These are phyloP conservation scores for Corylus avellana DNA, from an alignment of 306 rosid species.

Conservation along the genomic window DNA sequence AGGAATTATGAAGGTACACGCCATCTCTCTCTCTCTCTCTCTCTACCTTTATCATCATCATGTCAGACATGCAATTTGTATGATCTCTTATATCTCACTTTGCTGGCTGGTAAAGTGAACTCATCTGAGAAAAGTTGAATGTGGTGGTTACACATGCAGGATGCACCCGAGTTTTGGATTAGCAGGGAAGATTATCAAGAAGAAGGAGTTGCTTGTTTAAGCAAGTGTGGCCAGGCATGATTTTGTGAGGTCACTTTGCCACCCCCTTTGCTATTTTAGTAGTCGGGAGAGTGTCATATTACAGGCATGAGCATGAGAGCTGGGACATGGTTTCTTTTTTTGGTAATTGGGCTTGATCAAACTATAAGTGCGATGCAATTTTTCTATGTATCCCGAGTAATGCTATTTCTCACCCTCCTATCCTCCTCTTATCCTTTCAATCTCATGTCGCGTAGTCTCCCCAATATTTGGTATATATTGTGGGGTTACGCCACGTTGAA, in stretches of 20 bases:
- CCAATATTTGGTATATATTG: no score
- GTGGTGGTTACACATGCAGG: slow-evolving; percentile 57
- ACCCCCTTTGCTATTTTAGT: slow-evolving; percentile 14
- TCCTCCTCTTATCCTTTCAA: no score
- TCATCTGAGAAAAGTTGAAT: slow-evolving; percentile 33
- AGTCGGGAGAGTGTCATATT: slow-evolving; percentile 1
- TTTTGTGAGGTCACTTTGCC: slow-evolving; percentile 37
- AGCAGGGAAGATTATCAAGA: slow-evolving; percentile 96
- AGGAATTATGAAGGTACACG: slow-evolving; percentile 90
- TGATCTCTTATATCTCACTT: not conserved
- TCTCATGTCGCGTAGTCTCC: no score
- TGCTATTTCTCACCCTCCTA: no score
- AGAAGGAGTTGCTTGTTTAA: slow-evolving; percentile 88
- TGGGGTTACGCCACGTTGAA: no score
- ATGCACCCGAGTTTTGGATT: slow-evolving; percentile 98
- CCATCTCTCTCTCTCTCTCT: slow-evolving; percentile 14
- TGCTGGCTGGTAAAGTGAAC: slow-evolving; percentile 1
- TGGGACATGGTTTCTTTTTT: slow-evolving; percentile 7
- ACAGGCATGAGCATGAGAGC: slow-evolving; percentile 33
- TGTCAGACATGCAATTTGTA: not conserved
- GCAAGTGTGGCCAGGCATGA: slow-evolving; percentile 91
- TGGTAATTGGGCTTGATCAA: slow-evolving; percentile 6
- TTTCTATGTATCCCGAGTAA: not conserved
- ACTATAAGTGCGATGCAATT: slow-evolving; percentile 24
- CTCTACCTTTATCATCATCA: not conserved